Base-by-base conservation (phyloP, 176 grass and related monocot species). In the Chrysopogon serrulatus region DNA sequence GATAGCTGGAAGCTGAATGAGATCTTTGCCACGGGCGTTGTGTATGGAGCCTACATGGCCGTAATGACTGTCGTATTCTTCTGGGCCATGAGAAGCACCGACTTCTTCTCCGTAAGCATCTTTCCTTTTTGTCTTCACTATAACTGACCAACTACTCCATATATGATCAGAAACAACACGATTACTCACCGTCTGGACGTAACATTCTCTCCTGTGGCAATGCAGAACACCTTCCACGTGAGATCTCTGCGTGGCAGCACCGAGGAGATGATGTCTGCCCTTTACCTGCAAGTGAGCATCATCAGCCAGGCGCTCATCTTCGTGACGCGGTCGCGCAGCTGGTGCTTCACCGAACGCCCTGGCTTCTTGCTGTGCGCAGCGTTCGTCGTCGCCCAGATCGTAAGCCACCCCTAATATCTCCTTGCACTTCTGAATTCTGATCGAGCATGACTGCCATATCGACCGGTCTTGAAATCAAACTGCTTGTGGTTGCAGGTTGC, bases 211-310 rank as follows among this genome's bases (percentile, higher is more conserved):
- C 0, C 23, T 66, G 43, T 27, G 24, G 0, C 31, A 73, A 84
- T 30, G 28, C 81, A 98, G 96, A 43, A 89, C 8, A 88, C 35
- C 37, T 96, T 99, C 78, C 56, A 90, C 6, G 93, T 99, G 51
- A 90, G 66, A 41, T 87, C 91, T 5, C 61, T 99, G 39, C 84
- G 83, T 59, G 28, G 72, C 37, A 88, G 43, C 32, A 40, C 92
- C 17, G 83, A 90, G 2, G 93, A 87, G 85, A 92, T 96, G 93
- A 94, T 90, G 93, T 82, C 96, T 12, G 93, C 96, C 28, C 45
- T 99, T 41, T 99, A 99, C 88, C 93, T 99, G 44, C 96, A 99
- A 90, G 96, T 99, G 70, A 98, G 96, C 57, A 98, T 98, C 35
- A 90, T 98, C 16, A 95, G 96, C 54, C 96, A 98, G 86, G 96